Percentiles rank a stretch among this genome's conserved stretches.
These are phyloP conservation scores for Sutorius australiensis DNA, from an alignment of 768 basidiomycete species.

Conservation along the genomic window DNA sequence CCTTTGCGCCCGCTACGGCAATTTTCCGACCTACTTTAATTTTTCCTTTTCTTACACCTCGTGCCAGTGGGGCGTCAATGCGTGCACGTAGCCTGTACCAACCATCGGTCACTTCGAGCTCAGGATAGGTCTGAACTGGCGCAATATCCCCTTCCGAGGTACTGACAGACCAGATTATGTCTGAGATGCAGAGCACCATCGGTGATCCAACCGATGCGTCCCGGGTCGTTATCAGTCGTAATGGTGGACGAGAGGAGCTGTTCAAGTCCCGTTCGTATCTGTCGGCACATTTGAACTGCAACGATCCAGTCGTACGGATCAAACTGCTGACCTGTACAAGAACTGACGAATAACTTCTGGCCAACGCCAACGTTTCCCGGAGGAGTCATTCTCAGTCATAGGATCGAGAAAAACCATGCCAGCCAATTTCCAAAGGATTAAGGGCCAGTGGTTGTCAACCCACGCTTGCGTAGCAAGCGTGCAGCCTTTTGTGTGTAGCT, in stretches of 20 bases:
- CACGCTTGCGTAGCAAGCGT: slow-evolving; percentile 67
- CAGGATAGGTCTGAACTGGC: slow-evolving; percentile 42
- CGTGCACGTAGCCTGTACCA: slow-evolving; percentile 88
- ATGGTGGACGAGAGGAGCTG: slow-evolving; percentile 69
- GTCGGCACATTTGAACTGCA: slow-evolving; percentile 1
- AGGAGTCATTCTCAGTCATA: slow-evolving; percentile 43
- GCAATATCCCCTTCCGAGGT: slow-evolving; percentile 37
- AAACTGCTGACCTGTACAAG: slow-evolving; percentile 64
- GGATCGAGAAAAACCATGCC: slow-evolving; percentile 79
- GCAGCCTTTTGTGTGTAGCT: slow-evolving; percentile 59
- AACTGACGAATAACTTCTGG: slow-evolving; percentile 77
- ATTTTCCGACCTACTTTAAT: slow-evolving; percentile 83
- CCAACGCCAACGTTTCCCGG: slow-evolving; percentile 73
- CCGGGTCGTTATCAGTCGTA: slow-evolving; percentile 77
- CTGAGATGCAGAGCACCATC: slow-evolving; percentile 82
- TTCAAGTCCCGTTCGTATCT: slow-evolving; percentile 91
- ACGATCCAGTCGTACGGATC: not conserved
- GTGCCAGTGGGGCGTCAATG: slow-evolving; percentile 67
- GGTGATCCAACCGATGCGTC: slow-evolving; percentile 78
- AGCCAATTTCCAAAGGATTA: slow-evolving; percentile 94
- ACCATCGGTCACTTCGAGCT: slow-evolving; percentile 93
- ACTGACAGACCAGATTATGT: slow-evolving; percentile 53
- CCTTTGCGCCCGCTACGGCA: slow-evolving; percentile 73
- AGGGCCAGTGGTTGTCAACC: slow-evolving; percentile 89
- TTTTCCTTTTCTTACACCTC: slow-evolving; percentile 62